Evolutionary conservation across 2,329 filamentous ascomycete genomes (phyloP).

Genomic region (Cytospora piceae): DNA sequence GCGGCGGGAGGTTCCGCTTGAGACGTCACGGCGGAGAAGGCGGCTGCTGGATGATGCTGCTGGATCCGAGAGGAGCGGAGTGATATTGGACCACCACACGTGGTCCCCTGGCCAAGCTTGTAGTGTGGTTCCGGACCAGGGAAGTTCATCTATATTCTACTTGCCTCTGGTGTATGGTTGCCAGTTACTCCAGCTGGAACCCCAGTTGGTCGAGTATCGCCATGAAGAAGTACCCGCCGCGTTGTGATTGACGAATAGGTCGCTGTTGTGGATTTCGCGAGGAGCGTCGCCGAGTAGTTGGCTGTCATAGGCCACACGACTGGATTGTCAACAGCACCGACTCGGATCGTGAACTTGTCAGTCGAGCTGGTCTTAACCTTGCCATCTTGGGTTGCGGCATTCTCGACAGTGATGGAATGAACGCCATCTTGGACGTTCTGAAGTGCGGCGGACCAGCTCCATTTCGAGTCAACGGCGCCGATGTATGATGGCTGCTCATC

Average conservation of each 20-base stretch:
- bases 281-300: conserved; percentile 61
- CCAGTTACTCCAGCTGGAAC: conserved; percentile 63
- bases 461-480: conserved; percentile 57
- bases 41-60: conserved; percentile 55
- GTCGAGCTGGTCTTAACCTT: conserved; percentile 53
- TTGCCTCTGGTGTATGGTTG: conserved; percentile 56
- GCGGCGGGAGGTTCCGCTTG: conserved; percentile 42
- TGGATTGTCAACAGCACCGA: conserved; percentile 61
- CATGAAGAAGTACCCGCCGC: conserved; percentile 65
- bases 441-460: conserved; percentile 57
- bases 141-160: conserved; percentile 50
- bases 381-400: conserved; percentile 49
- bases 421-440: conserved; percentile 63
- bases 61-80: conserved; percentile 61
- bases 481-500: conserved; percentile 44
- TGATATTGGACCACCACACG: conserved; percentile 66
- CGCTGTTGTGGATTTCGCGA: conserved; percentile 45
- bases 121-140: conserved; percentile 61
- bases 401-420: conserved; percentile 60
- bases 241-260: conserved; percentile 56
- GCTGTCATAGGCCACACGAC: conserved; percentile 59
- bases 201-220: conserved; percentile 66
- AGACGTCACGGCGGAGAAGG: conserved; percentile 10
- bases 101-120: conserved; percentile 66
- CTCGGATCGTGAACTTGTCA: conserved; percentile 64